Percentiles rank a stretch among this genome's conserved stretches.
Conservation (phyloP, 2,329 filamentous ascomycete species). For the Colletotrichum cuscutae region DNA sequence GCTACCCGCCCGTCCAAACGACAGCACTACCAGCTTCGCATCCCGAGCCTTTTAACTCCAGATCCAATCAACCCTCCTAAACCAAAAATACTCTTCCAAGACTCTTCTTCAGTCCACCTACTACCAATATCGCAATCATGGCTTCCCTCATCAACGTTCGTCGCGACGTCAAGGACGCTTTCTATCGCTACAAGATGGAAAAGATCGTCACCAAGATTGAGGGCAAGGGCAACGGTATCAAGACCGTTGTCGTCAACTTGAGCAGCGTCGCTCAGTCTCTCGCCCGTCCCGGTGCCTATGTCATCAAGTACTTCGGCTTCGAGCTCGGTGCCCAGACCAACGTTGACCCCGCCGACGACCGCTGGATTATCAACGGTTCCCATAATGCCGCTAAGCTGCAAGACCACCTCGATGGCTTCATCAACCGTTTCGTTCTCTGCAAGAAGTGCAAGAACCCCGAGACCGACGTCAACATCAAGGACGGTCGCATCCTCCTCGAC, state of each 20-base stretch:
- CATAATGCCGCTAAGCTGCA: conserved; percentile 96
- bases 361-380: conserved; percentile 99
- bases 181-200: conserved; percentile 99
- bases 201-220: conserved; percentile 98
- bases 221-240: conserved; percentile 99
- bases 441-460: conserved; percentile 99
- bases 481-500: conserved; percentile 90
- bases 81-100: conserved; percentile 17
- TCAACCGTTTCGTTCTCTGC: conserved; percentile 98
- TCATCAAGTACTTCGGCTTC: conserved; percentile 99
- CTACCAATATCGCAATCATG: conserved; percentile 74
- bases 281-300: conserved; percentile 89
- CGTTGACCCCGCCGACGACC: conserved; percentile 95
- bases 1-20: conserved; percentile 24
- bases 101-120: conserved; percentile 19
- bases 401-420: conserved; percentile 98
- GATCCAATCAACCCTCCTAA: conserved; percentile 12
- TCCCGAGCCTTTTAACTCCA: conserved; percentile 32
- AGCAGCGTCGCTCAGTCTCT: conserved; percentile 93
- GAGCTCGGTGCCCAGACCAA: conserved; percentile 99
- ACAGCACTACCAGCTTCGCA: conserved; percentile 39
- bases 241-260: conserved; percentile 96
- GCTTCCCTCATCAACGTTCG: conserved; percentile 93
- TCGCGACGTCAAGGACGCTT: conserved; percentile 96
- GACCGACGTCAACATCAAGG: conserved; percentile 95